phyloP scores from a whole-genome alignment of 1,139 yeast genomes.

The Debaryomycetaceae sp. region DNA sequence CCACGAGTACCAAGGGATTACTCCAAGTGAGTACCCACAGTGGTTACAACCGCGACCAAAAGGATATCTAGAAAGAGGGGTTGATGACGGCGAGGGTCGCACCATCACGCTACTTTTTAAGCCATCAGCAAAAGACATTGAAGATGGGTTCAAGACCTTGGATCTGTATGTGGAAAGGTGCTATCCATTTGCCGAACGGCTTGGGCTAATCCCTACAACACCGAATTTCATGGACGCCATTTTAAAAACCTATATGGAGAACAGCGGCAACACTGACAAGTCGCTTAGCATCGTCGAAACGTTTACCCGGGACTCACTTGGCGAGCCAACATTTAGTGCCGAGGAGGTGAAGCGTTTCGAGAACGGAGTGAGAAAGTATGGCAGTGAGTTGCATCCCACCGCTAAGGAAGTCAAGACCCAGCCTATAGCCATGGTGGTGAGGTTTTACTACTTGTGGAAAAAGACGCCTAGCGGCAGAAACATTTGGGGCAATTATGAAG shows the following conservation, averaged over 20 bases:
- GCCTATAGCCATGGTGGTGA: slow-evolving; percentile 69
- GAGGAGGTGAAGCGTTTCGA: slow-evolving; percentile 71
- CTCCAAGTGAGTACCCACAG: slow-evolving; percentile 52
- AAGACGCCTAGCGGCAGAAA: slow-evolving; percentile 69
- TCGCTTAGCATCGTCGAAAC: slow-evolving; percentile 38
- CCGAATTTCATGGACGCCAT: slow-evolving; percentile 82
- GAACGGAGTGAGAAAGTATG: slow-evolving; percentile 66
- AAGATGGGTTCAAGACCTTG: slow-evolving; percentile 31
- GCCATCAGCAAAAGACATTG: slow-evolving; percentile 31
- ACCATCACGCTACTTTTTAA: slow-evolving; percentile 73
- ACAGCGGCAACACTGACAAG: slow-evolving; percentile 42
- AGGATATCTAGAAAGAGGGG: slow-evolving; percentile 86
- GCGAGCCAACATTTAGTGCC: slow-evolving; percentile 69
- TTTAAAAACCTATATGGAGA: slow-evolving; percentile 48
- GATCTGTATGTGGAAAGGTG: slow-evolving; percentile 56
- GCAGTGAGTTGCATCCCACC: slow-evolving; percentile 78
- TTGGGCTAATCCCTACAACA: slow-evolving; percentile 39
- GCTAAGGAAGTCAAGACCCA: slow-evolving; percentile 65
- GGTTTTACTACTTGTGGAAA: slow-evolving; percentile 89
- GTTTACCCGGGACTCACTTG: slow-evolving; percentile 54
- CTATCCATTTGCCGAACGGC: slow-evolving; percentile 49
- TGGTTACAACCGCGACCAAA: slow-evolving; percentile 79
- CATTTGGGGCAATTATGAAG: slow-evolving; percentile 83
- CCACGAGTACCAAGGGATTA: slow-evolving; percentile 34
- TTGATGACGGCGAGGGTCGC: slow-evolving; percentile 47